Percentiles rank a stretch among this genome's conserved stretches.
phyloP scores from a whole-genome alignment of 2,329 filamentous ascomycete genomes.

The Penicillium sp. region DNA sequence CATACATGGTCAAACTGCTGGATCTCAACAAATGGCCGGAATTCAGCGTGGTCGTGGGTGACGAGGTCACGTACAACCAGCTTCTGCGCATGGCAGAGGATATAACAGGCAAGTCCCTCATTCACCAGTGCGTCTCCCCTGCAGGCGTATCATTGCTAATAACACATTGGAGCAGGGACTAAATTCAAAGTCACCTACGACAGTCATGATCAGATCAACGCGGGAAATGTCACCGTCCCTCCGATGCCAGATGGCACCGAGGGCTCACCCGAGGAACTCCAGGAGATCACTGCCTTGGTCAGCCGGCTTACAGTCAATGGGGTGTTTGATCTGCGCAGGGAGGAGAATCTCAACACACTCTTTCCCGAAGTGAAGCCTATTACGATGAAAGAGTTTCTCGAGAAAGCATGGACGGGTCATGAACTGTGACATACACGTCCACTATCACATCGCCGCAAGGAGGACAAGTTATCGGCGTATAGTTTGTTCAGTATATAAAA shows the following conservation, averaged over 20 bases:
- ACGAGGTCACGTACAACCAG: constrained; percentile 47
- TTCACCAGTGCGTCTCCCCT: background rate
- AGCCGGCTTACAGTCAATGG: constrained; percentile 29
- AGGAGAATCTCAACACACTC: constrained; percentile 20
- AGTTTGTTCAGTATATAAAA: background rate
- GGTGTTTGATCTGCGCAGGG: constrained; percentile 28
- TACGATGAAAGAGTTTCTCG: constrained; percentile 26
- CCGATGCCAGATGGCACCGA: constrained; percentile 18
- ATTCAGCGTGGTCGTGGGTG: constrained; percentile 37
- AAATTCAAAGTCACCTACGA: constrained; percentile 39
- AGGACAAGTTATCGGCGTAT: background rate
- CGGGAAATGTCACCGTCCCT: constrained; percentile 37
- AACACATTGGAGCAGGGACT: constrained; percentile 20
- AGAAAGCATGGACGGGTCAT: constrained; percentile 16
- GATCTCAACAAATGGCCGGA: constrained; percentile 48
- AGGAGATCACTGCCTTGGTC: constrained; percentile 28
- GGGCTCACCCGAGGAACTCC: constrained; percentile 24
- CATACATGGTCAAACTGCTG: constrained; percentile 45
- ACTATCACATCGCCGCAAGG: too few relatives aligned
- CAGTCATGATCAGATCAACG: constrained; percentile 31
- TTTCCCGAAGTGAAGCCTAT: constrained; percentile 26
- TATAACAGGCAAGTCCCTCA: constrained; percentile 37
- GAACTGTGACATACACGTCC: background rate
- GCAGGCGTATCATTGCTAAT: background rate
- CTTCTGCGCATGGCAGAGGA: constrained; percentile 46